Base-by-base conservation (phyloP, 192 early-diverging fungal species). In the Powellomyces hirtus region DNA sequence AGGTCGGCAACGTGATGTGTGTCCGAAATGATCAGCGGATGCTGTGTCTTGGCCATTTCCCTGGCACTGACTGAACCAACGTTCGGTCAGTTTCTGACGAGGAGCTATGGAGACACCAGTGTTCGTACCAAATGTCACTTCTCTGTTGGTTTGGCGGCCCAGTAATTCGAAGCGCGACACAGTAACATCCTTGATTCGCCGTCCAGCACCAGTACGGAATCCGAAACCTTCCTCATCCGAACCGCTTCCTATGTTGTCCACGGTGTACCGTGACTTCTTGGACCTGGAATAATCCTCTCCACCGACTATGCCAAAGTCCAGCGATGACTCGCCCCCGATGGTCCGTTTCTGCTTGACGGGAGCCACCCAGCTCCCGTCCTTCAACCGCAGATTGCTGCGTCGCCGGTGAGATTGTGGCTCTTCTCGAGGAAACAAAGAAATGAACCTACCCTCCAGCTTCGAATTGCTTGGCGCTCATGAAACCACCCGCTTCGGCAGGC, bases 341-440 rank as follows among this genome's bases (percentile, higher is more conserved):
- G 34, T 35, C 26, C 51, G 50, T 37, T 40, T 60, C 10, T 40
- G 20, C 36, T 22, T 24, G 6, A 56, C 29, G 1, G 67, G 57
- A 16, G 52, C 65, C 7, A 69, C 40, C 57, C 58, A 69, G 26
- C 26, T 30, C 7, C 67, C 67, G 44, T 69, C 67, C n/a, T 55
- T 59, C 5, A 69, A 45, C 3, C 33, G 26, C 29, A 56, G 18
- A 16, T 56, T 56, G 5, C 51, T 27, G 40, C 8, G 40, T 13
- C 8, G 18, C 40, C 40, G 18, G 40, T 8, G 10, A 42, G 40
- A 8, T 42, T 42, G 10, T 42, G 8, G 40, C 10, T 42, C 18
- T 8, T 13, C 10, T 42, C 40, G 10, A 42, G 40, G 8, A 42
- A 42, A 18, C 40, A 13, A 18, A 8, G 40, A 42, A 18, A 42